A percentile compares a stretch with the other conserved stretches of the same genome.
Evolutionary conservation across 2,329 filamentous ascomycete species (phyloP).

Genomic region (Dactylonectria estremocensis): DNA sequence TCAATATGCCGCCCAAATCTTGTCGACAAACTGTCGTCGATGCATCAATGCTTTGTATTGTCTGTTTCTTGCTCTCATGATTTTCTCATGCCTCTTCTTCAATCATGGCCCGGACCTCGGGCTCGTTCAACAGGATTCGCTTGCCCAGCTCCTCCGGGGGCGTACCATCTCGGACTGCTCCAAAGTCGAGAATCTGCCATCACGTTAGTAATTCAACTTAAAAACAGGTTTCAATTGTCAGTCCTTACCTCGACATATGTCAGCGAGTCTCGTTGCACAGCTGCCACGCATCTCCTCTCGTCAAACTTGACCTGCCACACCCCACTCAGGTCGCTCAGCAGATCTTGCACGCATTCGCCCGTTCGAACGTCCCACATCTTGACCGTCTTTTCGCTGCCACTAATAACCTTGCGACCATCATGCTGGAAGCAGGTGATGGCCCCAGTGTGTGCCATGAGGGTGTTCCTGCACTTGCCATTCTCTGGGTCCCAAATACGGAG

Average conservation of each 20-base stretch:
- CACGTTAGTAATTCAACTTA: conserved; percentile 13
- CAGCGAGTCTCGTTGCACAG: conserved; percentile 91
- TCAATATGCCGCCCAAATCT: conserved; percentile 37
- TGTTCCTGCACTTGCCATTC: conserved; percentile 90
- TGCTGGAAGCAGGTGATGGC: conserved; percentile 99
- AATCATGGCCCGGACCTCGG: conserved; percentile 67
- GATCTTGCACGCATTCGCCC: conserved; percentile 92
- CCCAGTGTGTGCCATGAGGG: conserved; percentile 92
- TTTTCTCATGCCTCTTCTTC: conserved; percentile 59
- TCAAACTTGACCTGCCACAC: conserved; percentile 99
- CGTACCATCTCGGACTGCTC: conserved; percentile 90
- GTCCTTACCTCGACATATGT: conserved; percentile 94
- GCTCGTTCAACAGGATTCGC: conserved; percentile 78
- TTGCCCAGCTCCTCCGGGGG: conserved; percentile 83
- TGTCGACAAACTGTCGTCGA: conserved; percentile 30
- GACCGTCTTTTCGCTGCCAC: conserved; percentile 92
- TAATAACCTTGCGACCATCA: conserved; percentile 96
- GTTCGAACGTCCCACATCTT: conserved; percentile 99
- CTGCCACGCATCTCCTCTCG: conserved; percentile 93
- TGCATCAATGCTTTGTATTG: conserved; percentile 36
- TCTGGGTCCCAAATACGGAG: conserved; percentile 98
- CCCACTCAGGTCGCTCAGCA: conserved; percentile 93
- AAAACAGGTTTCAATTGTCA: background rate
- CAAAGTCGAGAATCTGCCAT: conserved; percentile 92
- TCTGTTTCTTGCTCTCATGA: conserved; percentile 23